These are phyloP conservation scores for Flaveria brownii DNA, from an alignment of 129 eudicot genomes.

Conservation along the genomic window DNA sequence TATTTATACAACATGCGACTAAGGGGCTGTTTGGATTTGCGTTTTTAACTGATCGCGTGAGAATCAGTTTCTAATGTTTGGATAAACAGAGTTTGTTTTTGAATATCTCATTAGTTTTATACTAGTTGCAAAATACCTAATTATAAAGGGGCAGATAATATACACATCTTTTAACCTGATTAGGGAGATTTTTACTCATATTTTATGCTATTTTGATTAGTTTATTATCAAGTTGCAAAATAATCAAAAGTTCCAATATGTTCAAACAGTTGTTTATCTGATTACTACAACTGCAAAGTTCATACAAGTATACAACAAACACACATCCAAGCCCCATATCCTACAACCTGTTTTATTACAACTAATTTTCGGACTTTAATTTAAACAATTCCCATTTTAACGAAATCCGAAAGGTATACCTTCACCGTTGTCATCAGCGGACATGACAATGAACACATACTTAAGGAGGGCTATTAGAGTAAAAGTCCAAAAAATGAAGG, in stretches of 20 bases:
- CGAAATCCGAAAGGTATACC: conserved; percentile 32
- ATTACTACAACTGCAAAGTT: background rate
- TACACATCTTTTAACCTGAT: no score
- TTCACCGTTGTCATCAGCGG: conserved; percentile 85
- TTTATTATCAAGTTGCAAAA: background rate
- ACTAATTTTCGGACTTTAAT: background rate
- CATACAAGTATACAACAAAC: background rate
- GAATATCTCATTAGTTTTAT: background rate
- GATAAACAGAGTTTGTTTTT: background rate
- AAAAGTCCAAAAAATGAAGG: conserved; percentile 78
- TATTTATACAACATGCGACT: conserved; percentile 11
- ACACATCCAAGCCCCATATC: background rate
- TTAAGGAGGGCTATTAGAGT: conserved; percentile 65
- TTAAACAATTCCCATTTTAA: background rate
- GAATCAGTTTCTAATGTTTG: background rate
- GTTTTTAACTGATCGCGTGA: background rate
- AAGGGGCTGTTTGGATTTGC: background rate
- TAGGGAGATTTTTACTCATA: no score
- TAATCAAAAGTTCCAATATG: background rate
- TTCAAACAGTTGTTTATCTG: background rate
- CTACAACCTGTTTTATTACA: background rate
- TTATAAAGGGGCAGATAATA: background rate
- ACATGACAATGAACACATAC: conserved; percentile 61
- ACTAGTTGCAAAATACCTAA: background rate
- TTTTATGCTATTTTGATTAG: background rate